Evolutionary conservation across 2,329 filamentous ascomycete genomes (phyloP).

Genomic region (Colletotrichum higginsianum): DNA sequence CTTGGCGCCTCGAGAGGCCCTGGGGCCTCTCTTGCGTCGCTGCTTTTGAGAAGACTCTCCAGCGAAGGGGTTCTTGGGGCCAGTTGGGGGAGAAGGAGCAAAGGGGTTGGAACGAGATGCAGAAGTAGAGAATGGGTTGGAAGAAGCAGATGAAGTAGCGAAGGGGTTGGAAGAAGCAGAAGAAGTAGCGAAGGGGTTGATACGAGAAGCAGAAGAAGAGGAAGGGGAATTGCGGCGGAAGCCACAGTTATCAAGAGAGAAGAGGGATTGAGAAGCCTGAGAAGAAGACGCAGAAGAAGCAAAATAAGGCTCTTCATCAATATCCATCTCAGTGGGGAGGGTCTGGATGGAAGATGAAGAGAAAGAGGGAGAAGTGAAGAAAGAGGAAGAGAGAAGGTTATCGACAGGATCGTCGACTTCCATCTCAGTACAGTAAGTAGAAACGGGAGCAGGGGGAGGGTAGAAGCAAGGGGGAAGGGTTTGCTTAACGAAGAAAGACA

Average conservation of each 20-base stretch:
- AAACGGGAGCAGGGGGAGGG: neutral
- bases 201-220: neutral
- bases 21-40: neutral
- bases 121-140: neutral
- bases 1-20: neutral
- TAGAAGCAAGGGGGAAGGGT: neutral
- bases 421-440: neutral
- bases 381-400: neutral
- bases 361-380: neutral
- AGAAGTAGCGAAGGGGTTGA: neutral
- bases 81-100: neutral
- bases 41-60: neutral
- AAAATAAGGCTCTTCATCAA: neutral
- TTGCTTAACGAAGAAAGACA: neutral
- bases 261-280: neutral
- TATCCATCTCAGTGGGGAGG: constrained; percentile 1
- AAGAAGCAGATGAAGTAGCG: neutral
- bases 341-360: neutral
- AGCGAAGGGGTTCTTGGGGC: neutral
- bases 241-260: neutral
- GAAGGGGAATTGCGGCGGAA: neutral
- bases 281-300: neutral
- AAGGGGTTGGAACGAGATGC: neutral
- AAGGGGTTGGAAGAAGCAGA: no score
- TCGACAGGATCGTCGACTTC: neutral